phyloP scores from a whole-genome alignment of 257 asterid genomes.

The Solanum piurae region DNA sequence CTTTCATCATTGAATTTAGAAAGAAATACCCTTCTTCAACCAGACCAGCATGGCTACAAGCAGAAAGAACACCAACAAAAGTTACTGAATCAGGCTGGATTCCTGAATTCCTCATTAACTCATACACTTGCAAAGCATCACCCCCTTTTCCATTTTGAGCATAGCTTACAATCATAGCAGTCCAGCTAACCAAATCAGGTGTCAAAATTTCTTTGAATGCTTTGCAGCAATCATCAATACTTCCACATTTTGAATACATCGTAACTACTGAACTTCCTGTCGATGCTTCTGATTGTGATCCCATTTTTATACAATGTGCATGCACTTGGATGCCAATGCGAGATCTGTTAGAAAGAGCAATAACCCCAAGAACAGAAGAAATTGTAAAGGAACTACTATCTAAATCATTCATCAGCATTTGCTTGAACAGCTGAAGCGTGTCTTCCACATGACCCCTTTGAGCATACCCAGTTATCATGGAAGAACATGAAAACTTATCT shows the following conservation, averaged over 20 bases:
- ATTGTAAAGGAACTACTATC: constrained; percentile 39
- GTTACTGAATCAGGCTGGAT: constrained; percentile 51
- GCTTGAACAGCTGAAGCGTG: constrained; percentile 36
- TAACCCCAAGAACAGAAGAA: constrained; percentile 43
- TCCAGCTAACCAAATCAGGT: constrained; percentile 58
- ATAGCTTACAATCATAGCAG: constrained; percentile 60
- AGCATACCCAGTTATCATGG: constrained; percentile 55
- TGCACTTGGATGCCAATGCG: constrained; percentile 44
- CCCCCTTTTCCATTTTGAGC: constrained; percentile 62
- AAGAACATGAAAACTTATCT: constrained; percentile 45
- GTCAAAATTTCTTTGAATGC: constrained; percentile 31
- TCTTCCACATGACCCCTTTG: constrained; percentile 39
- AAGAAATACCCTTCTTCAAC: constrained; percentile 62
- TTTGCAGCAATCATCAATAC: constrained; percentile 35
- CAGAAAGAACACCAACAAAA: constrained; percentile 51
- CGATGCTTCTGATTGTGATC: constrained; percentile 43
- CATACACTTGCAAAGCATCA: constrained; percentile 51
- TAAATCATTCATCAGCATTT: constrained; percentile 24
- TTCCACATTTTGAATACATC: constrained; percentile 68
- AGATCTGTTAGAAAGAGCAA: constrained; percentile 20
- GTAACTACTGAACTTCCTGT: constrained; percentile 58
- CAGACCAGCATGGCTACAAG: constrained; percentile 75
- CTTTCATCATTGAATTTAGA: constrained; percentile 55
- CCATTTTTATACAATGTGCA: constrained; percentile 33
- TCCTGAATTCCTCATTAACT: constrained; percentile 50